Conservation (phyloP, 352 stramenopile species). For the Achlya hypogyna region DNA sequence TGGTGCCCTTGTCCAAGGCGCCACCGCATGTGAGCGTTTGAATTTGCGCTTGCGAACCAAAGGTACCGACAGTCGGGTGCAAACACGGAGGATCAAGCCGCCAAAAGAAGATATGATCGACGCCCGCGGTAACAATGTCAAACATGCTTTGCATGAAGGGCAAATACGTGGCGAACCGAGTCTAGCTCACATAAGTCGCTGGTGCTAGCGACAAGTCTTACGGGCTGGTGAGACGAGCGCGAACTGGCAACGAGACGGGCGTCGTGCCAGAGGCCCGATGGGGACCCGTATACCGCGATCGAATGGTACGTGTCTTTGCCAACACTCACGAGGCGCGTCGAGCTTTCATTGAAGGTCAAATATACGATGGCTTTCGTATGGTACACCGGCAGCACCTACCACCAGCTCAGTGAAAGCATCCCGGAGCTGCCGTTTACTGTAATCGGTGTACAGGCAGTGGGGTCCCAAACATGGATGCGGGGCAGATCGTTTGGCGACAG, state of each 20-base stretch:
- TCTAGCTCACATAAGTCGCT: slow-evolving; percentile 27
- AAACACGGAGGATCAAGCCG: slow-evolving; percentile 40
- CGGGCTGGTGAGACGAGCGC: slow-evolving; percentile 38
- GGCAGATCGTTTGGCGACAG: slow-evolving; percentile 44
- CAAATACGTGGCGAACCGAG: slow-evolving; percentile 26
- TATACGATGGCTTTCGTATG: slow-evolving; percentile 59
- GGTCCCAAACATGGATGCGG: slow-evolving; percentile 69
- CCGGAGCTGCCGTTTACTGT: slow-evolving; percentile 9
- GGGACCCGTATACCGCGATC: slow-evolving; percentile 53
- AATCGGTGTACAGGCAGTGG: slow-evolving; percentile 39
- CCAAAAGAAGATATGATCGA: slow-evolving; percentile 69
- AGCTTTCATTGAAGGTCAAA: slow-evolving; percentile 40
- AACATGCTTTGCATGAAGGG: slow-evolving; percentile 15
- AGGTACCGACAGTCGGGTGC: slow-evolving; percentile 44
- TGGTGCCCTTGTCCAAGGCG: slow-evolving; percentile 31
- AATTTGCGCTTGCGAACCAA: slow-evolving; percentile 43
- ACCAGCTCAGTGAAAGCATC: not conserved
- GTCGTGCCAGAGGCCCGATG: slow-evolving; percentile 53
- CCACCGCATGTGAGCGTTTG: slow-evolving; percentile 52
- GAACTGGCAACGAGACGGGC: slow-evolving; percentile 39
- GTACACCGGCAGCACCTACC: slow-evolving; percentile 41
- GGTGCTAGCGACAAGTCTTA: slow-evolving; percentile 55
- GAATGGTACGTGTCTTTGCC: slow-evolving; percentile 72
- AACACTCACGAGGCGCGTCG: slow-evolving; percentile 44
- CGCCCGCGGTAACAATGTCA: slow-evolving; percentile 45